phyloP scores from a whole-genome alignment of 2,329 filamentous ascomycete species.

The Sarocladium oryzae region DNA sequence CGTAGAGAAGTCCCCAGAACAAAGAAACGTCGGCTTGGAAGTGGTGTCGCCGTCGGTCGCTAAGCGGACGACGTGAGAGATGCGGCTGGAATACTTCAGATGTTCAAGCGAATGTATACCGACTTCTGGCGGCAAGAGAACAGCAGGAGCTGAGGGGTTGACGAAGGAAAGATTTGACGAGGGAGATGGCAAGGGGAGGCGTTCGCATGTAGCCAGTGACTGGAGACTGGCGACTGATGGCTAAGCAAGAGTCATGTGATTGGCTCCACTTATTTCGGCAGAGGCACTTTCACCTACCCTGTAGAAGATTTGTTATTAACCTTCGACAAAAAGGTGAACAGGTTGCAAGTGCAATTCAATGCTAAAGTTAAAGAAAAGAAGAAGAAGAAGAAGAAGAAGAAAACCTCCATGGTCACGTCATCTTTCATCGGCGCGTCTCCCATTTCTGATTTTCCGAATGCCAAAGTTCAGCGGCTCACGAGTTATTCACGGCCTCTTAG shows the following conservation, averaged over 20 bases:
- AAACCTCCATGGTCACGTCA: too few relatives aligned
- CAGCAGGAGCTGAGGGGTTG: slow-evolving; percentile 16
- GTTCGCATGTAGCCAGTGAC: background rate
- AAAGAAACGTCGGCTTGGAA: slow-evolving; percentile 30
- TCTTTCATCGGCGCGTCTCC: too few relatives aligned
- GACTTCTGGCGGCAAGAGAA: slow-evolving; percentile 29
- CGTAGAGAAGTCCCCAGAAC: slow-evolving; percentile 24
- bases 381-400: too few relatives aligned
- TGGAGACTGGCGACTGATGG: background rate
- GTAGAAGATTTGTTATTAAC: background rate
- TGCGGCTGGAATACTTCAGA: slow-evolving; percentile 1
- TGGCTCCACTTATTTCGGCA: background rate
- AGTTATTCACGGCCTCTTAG: too few relatives aligned
- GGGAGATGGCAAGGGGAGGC: background rate
- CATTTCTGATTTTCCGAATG: too few relatives aligned
- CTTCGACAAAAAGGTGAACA: background rate
- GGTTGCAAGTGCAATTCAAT: too few relatives aligned
- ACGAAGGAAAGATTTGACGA: slow-evolving; percentile 12
- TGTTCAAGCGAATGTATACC: slow-evolving; percentile 22
- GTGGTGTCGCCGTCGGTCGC: slow-evolving; percentile 4
- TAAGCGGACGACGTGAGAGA: background rate
- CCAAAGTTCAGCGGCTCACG: too few relatives aligned
- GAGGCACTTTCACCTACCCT: background rate
- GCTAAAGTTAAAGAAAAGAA: too few relatives aligned
- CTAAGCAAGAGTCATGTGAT: background rate